These are phyloP conservation scores for Xylogone sp. DNA, from an alignment of 2,329 filamentous ascomycete species.

Conservation along the genomic window DNA sequence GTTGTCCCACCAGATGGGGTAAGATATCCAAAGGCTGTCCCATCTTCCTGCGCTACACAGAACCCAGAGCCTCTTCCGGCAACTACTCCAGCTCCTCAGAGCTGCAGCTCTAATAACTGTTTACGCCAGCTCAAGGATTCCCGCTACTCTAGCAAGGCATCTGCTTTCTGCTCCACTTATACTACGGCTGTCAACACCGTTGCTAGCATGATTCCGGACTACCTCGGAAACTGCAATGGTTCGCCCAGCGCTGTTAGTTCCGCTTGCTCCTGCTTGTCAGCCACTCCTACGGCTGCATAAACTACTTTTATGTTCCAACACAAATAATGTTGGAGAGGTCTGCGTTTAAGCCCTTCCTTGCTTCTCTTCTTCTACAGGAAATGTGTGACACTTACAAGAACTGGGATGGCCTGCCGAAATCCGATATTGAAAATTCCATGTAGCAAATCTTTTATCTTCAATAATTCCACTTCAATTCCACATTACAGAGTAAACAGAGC, in stretches of 20 bases:
- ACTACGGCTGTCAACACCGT: slow-evolving; percentile 12
- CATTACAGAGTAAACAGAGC: too few species aligned
- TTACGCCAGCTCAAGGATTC: slow-evolving; percentile 5
- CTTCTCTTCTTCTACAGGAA: too few species aligned
- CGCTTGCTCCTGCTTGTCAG: slow-evolving; percentile 15
- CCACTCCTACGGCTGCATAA: not conserved
- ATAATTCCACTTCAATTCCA: too few species aligned
- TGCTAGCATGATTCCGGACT: slow-evolving; percentile 10
- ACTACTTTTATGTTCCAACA: too few species aligned
- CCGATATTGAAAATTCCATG: too few species aligned
- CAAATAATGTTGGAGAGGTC: too few species aligned
- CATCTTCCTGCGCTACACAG: not conserved
- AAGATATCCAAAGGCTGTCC: not conserved
- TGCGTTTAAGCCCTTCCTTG: too few species aligned
- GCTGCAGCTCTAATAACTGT: slow-evolving; percentile 7
- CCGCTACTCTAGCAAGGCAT: slow-evolving; percentile 2
- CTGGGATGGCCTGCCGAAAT: too few species aligned
- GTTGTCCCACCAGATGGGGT: slow-evolving; percentile 3
- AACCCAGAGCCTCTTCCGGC: not conserved
- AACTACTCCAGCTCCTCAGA: slow-evolving; percentile 29
- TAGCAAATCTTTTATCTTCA: too few species aligned
- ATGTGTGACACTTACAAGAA: too few species aligned
- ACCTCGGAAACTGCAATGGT: slow-evolving; percentile 11
- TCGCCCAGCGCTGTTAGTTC: slow-evolving; percentile 13
- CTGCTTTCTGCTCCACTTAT: slow-evolving; percentile 17